Conservation (phyloP, 768 basidiomycete species). For the Mycena sanguinolenta region DNA sequence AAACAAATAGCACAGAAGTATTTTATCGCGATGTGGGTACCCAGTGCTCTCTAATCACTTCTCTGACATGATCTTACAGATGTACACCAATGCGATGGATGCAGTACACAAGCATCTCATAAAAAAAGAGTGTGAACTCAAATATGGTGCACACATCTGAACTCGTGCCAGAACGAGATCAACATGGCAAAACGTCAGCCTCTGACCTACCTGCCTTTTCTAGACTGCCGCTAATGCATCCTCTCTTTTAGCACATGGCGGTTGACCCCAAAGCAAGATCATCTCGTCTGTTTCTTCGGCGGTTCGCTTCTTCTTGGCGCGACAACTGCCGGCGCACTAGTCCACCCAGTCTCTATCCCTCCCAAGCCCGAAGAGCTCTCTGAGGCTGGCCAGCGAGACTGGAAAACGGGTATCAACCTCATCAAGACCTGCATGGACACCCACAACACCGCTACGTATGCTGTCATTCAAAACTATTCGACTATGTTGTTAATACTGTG, state of each 20-base stretch:
- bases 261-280: constrained; percentile 87
- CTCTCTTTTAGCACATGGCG: constrained; percentile 72
- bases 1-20: constrained; percentile 82
- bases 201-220: neutral
- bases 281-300: constrained; percentile 94
- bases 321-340: constrained; percentile 71
- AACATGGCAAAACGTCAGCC: constrained; percentile 54
- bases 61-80: constrained; percentile 57
- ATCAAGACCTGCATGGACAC: constrained; percentile 91
- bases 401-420: constrained; percentile 84
- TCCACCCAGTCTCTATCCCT: constrained; percentile 72
- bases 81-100: constrained; percentile 91
- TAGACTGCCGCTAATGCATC: neutral
- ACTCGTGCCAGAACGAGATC: constrained; percentile 70
- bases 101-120: constrained; percentile 85
- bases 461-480: constrained; percentile 25
- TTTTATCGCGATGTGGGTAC: constrained; percentile 78
- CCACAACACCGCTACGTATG: constrained; percentile 86
- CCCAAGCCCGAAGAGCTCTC: constrained; percentile 76
- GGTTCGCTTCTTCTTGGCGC: constrained; percentile 94
- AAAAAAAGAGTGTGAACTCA: constrained; percentile 67
- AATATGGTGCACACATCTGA: constrained; percentile 86
- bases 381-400: constrained; percentile 76
- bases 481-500: neutral
- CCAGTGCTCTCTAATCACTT: neutral